Base-by-base conservation (phyloP, 192 early-diverging fungal species). In the Backusella parvicylindrica region DNA sequence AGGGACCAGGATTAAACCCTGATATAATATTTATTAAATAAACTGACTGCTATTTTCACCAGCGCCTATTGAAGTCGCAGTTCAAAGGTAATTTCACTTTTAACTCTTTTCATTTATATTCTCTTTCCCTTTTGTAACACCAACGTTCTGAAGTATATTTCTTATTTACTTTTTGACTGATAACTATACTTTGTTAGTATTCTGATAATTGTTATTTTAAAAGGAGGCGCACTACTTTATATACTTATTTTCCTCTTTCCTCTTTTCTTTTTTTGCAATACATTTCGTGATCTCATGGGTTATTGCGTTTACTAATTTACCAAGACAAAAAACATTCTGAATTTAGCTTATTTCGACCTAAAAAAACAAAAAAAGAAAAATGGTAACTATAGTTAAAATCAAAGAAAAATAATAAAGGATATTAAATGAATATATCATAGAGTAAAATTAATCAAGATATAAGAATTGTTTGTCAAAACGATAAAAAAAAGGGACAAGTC, bases 361-460 rank as follows among this genome's bases (percentile, higher is more conserved):
- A 7, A 21, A 47, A n/a, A 5, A 47, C 18, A 36, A 36, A 7
- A 67, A 21, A 12, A 31, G 11, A 21, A 67, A 33, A 21, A 65
- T 65, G 64, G 64, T 67, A 67, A 67, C 1, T 23, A 36, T 36
- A 38, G n/a, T 37, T 2, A 1, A 18, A 12, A n/a, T 3, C 3
- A 67, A 36, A 21, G 18, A 23, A 38, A 64, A 64, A 32, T 3
- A 1, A 33, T n/a, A n/a, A n/a, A n/a, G 8, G 13, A 33, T 35
- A 7, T 33, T 64, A 64, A 21, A 64, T 8, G 13, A 16, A 30
- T 7, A 8, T 9, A 1, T 30, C 23, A 64, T 68, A 75, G 74
- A 75, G 23, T 31, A 66, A 75, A 43, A 7, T 40, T 21, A 18
- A n/a, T 65, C 74, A 75, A 47, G 77, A 78, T 32, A 73, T 78